Percentiles rank a stretch among this genome's conserved stretches.
Evolutionary conservation across 352 stramenopile species (phyloP).

Genomic region (Paralagenidium karlingii): DNA sequence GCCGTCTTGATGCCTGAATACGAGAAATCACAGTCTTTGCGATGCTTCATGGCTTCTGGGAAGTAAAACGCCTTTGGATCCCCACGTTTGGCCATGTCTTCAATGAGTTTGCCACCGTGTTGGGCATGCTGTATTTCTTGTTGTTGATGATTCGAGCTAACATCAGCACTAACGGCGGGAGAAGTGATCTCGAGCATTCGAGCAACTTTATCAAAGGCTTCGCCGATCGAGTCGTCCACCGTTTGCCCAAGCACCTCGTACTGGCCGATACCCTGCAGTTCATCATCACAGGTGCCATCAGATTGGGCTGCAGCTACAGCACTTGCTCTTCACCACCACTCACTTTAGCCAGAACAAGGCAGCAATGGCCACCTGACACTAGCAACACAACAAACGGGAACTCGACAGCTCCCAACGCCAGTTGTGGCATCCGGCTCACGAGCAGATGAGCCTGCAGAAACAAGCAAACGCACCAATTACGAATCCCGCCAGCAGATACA

Average conservation of each 20-base stretch:
- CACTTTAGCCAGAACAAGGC: constrained; percentile 86
- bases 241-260: constrained; percentile 94
- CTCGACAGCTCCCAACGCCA: constrained; percentile 18
- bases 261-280: constrained; percentile 84
- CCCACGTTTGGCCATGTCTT: constrained; percentile 82
- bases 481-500: not conserved
- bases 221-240: constrained; percentile 95
- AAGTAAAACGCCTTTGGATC: constrained; percentile 85
- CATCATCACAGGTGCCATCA: constrained; percentile 11
- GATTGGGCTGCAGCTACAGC: not conserved
- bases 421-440: constrained; percentile 76
- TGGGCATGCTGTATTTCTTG: constrained; percentile 15
- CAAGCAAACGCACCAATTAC: not conserved
- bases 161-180: too few species aligned
- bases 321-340: not conserved
- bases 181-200: constrained; percentile 85
- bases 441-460: constrained; percentile 87
- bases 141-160: not conserved
- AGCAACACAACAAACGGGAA: constrained; percentile 97
- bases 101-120: constrained; percentile 92
- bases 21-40: constrained; percentile 94
- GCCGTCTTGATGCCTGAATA: constrained; percentile 97
- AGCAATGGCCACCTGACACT: constrained; percentile 98
- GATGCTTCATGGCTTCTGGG: constrained; percentile 86
- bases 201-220: constrained; percentile 98